Evolutionary conservation across 129 eudicot species (phyloP).

Genomic region (Pittosporum tobira): DNA sequence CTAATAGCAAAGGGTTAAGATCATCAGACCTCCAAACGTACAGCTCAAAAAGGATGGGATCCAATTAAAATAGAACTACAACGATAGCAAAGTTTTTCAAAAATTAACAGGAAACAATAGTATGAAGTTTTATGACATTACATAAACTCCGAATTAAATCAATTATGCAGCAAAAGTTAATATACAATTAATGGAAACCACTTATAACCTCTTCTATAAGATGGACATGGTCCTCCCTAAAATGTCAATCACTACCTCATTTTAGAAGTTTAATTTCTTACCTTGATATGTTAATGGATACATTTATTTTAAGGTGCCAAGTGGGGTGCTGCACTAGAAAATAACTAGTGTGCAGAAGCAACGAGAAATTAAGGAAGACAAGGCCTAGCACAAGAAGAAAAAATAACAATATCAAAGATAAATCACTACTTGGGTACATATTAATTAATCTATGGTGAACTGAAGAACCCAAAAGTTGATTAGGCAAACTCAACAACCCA

Average conservation of each 20-base stretch:
- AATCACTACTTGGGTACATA: no score
- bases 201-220: neutral
- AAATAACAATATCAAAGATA: no score
- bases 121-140: neutral
- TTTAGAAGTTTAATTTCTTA: neutral
- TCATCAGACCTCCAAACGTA: neutral
- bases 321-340: no score
- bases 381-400: no score
- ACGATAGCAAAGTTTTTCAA: neutral
- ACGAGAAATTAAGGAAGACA: no score
- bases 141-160: neutral
- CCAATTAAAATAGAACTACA: no score
- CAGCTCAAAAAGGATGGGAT: neutral
- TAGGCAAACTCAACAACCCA: no score
- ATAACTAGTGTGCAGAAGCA: no score
- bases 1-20: neutral
- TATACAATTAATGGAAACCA: neutral
- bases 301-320: no score
- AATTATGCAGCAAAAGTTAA: neutral
- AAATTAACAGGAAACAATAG: neutral
- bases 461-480: no score
- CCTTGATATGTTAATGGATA: no score
- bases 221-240: neutral
- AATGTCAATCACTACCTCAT: neutral
- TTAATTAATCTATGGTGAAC: no score